Base-by-base conservation (phyloP, 306 rosid species). In the Begonia fuchsioides region DNA sequence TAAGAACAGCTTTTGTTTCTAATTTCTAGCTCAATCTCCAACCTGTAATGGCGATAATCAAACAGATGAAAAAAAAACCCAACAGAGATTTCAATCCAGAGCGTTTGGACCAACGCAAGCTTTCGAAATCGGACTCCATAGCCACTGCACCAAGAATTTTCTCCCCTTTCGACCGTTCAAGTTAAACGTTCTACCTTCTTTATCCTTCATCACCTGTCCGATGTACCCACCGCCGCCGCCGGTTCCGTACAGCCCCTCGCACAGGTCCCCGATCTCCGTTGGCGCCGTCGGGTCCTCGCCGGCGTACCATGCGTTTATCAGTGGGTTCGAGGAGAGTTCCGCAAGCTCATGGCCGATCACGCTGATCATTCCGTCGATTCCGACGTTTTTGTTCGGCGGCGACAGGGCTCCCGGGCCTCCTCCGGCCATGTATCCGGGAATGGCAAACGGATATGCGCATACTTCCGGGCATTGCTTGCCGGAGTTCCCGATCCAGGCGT, bases 211-310 rank as follows among this genome's bases (percentile, higher is more conserved):
- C 16, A 90, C 95, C 44, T 79, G 75, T 15, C 97, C 95, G 32
- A 90, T 81, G 44, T 90, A 90, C 50, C 97, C 97, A 0, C 97
- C 97, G 0, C 97, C 97, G 1, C 97, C 97, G 0, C 97, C 97
- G 1, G 69, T 81, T 0, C 97, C 95, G 55, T 90, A 88, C 69
- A 88, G 43, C 2, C 94, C 96, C 64, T 88, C 96, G 8, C 96
- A 88, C 47, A 88, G 18, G 3, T 88, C 96, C 0, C 88, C 93
- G 12, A 88, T 80, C 81, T 88, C 96, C 38, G 94, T 88, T 38
- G 96, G 96, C 4, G 96, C 88, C 12, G 96, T 88, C 0, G 96
- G 96, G 17, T 88, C 96, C 59, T 83, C 94, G 0, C 96, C 96
- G 1, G 96, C 96, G 49, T 88, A 88, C 96, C 94, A 87, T 3